phyloP scores from a whole-genome alignment of 805 yeast genomes.

The Saturnispora quitensis region DNA sequence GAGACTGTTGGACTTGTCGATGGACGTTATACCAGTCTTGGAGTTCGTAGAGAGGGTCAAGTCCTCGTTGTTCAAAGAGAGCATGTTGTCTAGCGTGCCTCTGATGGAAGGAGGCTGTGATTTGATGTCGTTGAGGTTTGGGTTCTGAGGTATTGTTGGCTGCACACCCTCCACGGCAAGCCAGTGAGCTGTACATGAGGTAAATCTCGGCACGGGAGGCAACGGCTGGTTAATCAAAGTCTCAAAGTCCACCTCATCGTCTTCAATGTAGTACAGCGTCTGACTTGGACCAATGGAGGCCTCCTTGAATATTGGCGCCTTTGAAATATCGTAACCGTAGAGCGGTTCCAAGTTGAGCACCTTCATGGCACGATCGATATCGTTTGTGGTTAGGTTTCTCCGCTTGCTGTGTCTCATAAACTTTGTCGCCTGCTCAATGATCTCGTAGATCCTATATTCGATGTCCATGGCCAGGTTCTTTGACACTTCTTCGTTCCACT shows the following conservation, averaged over 20 bases:
- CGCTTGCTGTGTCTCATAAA: slow-evolving; percentile 93
- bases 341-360: slow-evolving; percentile 89
- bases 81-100: slow-evolving; percentile 69
- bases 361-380: slow-evolving; percentile 70
- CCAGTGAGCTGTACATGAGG: slow-evolving; percentile 95
- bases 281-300: slow-evolving; percentile 90
- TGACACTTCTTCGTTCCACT: slow-evolving; percentile 83
- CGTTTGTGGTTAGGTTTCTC: slow-evolving; percentile 68
- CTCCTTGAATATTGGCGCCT: slow-evolving; percentile 72
- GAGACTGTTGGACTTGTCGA: slow-evolving; percentile 15
- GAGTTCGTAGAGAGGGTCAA: slow-evolving; percentile 23
- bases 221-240: slow-evolving; percentile 86
- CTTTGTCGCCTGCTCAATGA: slow-evolving; percentile 89
- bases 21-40: slow-evolving; percentile 22
- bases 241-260: slow-evolving; percentile 91
- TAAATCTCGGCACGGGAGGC: slow-evolving; percentile 89
- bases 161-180: slow-evolving; percentile 97
- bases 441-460: slow-evolving; percentile 94
- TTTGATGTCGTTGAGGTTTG: slow-evolving; percentile 70
- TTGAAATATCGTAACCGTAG: slow-evolving; percentile 72
- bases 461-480: slow-evolving; percentile 97
- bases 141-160: slow-evolving; percentile 96
- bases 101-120: slow-evolving; percentile 67
- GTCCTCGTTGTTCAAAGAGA: slow-evolving; percentile 42
- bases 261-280: slow-evolving; percentile 82